These are phyloP conservation scores for Pogostemon cablin DNA, from an alignment of 257 asterid species.

Conservation along the genomic window DNA sequence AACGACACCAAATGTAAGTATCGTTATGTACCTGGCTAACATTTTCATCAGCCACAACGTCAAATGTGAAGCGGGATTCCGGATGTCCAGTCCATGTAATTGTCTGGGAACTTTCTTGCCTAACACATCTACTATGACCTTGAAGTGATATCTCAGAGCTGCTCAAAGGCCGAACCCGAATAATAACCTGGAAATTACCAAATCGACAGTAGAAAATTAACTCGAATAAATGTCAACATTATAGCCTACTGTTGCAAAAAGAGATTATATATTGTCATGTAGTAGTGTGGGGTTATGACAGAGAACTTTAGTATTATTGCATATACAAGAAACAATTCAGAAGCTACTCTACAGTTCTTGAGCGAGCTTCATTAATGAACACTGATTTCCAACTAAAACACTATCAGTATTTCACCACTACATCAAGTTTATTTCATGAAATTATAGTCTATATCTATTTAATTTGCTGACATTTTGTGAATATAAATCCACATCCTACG, in stretches of 20 bases:
- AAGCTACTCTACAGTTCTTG: neutral
- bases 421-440: no score
- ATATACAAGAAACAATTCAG: neutral
- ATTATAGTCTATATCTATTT: no score
- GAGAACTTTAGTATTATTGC: neutral
- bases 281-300: neutral
- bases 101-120: conserved; percentile 87
- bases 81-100: conserved; percentile 91
- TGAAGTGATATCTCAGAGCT: conserved; percentile 73
- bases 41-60: conserved; percentile 86
- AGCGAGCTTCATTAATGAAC: neutral
- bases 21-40: conserved; percentile 72
- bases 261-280: neutral
- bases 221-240: neutral
- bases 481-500: no score
- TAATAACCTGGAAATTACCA: conserved; percentile 65
- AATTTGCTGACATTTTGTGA: no score
- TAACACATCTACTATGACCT: conserved; percentile 75
- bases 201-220: neutral
- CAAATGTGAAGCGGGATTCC: conserved; percentile 87
- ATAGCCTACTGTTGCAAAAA: neutral
- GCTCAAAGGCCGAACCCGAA: conserved; percentile 83
- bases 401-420: no score
- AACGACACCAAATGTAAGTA: neutral
- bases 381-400: neutral